Evolutionary conservation across 106 monocot genomes (phyloP).

Genomic region (Hemerocallis citrina): DNA sequence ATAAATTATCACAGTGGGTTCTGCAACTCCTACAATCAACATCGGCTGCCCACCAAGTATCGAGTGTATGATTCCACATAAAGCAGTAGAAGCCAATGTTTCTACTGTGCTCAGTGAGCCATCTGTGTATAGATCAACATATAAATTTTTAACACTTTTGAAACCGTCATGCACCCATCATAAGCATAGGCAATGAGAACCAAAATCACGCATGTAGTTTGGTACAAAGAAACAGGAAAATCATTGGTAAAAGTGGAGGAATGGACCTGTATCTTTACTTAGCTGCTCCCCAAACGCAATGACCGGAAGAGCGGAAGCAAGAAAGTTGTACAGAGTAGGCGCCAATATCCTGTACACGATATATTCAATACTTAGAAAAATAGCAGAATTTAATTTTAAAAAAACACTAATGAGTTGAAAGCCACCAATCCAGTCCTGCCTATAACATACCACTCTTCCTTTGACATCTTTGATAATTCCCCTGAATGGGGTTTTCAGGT

Average conservation of each 20-base stretch:
- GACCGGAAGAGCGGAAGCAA: slow-evolving; percentile 92
- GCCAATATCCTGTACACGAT: slow-evolving; percentile 93
- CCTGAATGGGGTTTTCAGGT: slow-evolving; percentile 6
- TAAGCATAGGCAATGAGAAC: neutral
- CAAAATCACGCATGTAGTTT: too few relatives aligned
- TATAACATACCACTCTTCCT: slow-evolving; percentile 66
- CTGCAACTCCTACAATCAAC: slow-evolving; percentile 92
- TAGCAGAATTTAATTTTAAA: too few relatives aligned
- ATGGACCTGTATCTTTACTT: slow-evolving; percentile 58
- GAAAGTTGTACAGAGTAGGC: slow-evolving; percentile 83
- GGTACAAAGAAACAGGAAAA: too few relatives aligned
- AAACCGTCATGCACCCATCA: too few relatives aligned
- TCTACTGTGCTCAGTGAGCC: slow-evolving; percentile 69
- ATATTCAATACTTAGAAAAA: too few relatives aligned
- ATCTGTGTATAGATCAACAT: too few relatives aligned
- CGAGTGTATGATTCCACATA: slow-evolving; percentile 83
- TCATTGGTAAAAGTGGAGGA: too few relatives aligned
- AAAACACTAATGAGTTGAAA: too few relatives aligned
- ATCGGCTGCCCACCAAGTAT: slow-evolving; percentile 90
- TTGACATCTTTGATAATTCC: slow-evolving; percentile 62
- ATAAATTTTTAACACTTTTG: too few relatives aligned
- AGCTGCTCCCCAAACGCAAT: slow-evolving; percentile 92
- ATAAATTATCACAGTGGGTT: slow-evolving; percentile 90
- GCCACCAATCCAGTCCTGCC: slow-evolving; percentile 69
- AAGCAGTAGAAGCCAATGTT: slow-evolving; percentile 79